Base-by-base conservation (phyloP, 208 protist species). In the Trypanosoma vivax region DNA sequence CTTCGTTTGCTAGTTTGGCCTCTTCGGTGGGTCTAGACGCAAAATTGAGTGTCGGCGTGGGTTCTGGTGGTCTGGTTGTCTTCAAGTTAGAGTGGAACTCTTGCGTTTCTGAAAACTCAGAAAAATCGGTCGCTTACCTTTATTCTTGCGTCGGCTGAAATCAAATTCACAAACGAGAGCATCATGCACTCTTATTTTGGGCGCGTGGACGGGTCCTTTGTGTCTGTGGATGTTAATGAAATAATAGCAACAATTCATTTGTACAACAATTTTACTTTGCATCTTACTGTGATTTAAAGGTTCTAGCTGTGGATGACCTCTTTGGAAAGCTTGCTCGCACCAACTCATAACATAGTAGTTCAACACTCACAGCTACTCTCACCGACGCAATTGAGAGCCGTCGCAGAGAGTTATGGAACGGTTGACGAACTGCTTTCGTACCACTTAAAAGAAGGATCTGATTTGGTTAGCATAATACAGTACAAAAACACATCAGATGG, bases 91-190 rank as follows among this genome's bases (percentile, higher is more conserved):
- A 69, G 19, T 89, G 81, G 78, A n/a, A 33, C 24, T 30, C n/a
- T n/a, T n/a, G 31, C 6, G 47, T 70, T 11, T 46, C 63, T 3
- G 18, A 11, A 19, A 9, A 7, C n/a, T 19, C 31, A 7, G 68
- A 66, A 41, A 39, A 48, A 2, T 64, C 65, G 37, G 63, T 50
- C 9, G 70, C 70, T 2, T 57, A 69, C 49, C 61, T 89, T 31
- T 85, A 76, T 50, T 86, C 80, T 55, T 89, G 74, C 49, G 34
- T 56, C 13, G 45, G 31, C 19, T 83, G 67, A 59, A n/a, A n/a
- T n/a, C n/a, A n/a, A n/a, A n/a, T n/a, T n/a, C n/a, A n/a, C n/a
- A n/a, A n/a, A n/a, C n/a, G n/a, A n/a, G n/a, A n/a, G n/a, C n/a
- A n/a, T n/a, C n/a, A n/a, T n/a, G n/a, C n/a, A n/a, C n/a, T n/a